Conservation (phyloP, 176 grass and related monocot species). For the Canna indica region DNA sequence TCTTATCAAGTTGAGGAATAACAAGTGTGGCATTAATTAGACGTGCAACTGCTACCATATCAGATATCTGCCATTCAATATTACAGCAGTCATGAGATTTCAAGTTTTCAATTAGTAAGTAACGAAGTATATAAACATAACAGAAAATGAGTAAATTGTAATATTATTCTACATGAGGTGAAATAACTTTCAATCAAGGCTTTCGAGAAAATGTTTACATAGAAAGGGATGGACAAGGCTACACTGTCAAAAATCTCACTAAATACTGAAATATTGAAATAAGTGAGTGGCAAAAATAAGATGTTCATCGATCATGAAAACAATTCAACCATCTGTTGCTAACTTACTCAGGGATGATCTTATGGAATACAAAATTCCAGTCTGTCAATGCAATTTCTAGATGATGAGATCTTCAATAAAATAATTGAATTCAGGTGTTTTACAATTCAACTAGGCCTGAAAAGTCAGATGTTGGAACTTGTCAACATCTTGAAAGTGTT, state of each 20-base stretch:
- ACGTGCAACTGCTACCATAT: conserved; percentile 78
- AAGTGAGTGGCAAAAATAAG: not conserved
- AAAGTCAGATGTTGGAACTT: no score
- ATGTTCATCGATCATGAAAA: conserved; percentile 1
- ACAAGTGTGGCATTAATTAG: conserved; percentile 81
- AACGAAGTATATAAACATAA: not conserved
- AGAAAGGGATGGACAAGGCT: not conserved
- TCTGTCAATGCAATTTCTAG: no score
- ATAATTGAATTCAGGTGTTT: no score
- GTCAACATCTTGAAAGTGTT: no score
- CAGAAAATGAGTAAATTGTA: not conserved
- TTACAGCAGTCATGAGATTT: not conserved
- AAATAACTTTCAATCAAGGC: not conserved
- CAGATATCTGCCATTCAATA: conserved; percentile 54
- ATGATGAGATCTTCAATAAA: no score
- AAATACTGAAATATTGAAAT: not conserved
- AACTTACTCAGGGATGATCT: not conserved
- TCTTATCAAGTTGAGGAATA: conserved; percentile 92
- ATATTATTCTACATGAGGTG: not conserved
- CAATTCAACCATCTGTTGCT: not conserved
- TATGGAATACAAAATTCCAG: no score
- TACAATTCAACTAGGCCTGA: no score
- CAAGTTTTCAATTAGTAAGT: conserved; percentile 7
- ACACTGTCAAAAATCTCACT: not conserved
- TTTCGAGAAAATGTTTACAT: no score